These are phyloP conservation scores for Eutypella sp. DNA, from an alignment of 2,329 filamentous ascomycete genomes.

Conservation along the genomic window DNA sequence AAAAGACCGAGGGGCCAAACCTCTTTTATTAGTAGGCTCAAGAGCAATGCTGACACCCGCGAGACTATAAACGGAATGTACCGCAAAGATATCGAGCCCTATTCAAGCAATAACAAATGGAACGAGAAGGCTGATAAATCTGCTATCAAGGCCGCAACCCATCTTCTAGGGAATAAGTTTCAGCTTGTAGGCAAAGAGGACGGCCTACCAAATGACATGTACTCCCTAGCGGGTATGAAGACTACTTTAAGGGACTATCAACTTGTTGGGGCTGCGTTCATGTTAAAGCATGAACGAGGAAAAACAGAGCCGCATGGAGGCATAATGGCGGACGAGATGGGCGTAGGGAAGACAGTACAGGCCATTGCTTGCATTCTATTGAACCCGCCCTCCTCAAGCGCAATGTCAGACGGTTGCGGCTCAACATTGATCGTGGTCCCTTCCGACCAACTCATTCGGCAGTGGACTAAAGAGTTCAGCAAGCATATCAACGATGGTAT, in stretches of 20 bases:
- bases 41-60: no score
- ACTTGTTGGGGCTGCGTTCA: conserved; percentile 3
- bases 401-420: not conserved
- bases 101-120: no score
- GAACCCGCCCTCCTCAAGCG: conserved; percentile 3
- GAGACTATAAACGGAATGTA: no score
- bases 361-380: conserved; percentile 5
- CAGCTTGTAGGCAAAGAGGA: not conserved
- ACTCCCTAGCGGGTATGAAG: conserved; percentile 3
- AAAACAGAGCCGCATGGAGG: conserved; percentile 1
- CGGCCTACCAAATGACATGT: not conserved
- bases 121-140: not conserved
- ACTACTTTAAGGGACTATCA: conserved; percentile 10
- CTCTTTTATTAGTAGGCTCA: no score
- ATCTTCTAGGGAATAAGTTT: not conserved
- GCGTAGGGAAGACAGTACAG: conserved; percentile 11
- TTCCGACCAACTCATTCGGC: not conserved
- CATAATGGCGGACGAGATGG: conserved; percentile 13
- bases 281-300: conserved; percentile 6
- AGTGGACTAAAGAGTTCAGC: not conserved
- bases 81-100: no score
- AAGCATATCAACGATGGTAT: not conserved
- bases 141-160: not conserved
- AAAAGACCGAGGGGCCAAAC: no score
- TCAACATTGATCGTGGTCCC: not conserved